phyloP scores from a whole-genome alignment of 176 grass and related monocot genomes.

The Cenchrus americanus region DNA sequence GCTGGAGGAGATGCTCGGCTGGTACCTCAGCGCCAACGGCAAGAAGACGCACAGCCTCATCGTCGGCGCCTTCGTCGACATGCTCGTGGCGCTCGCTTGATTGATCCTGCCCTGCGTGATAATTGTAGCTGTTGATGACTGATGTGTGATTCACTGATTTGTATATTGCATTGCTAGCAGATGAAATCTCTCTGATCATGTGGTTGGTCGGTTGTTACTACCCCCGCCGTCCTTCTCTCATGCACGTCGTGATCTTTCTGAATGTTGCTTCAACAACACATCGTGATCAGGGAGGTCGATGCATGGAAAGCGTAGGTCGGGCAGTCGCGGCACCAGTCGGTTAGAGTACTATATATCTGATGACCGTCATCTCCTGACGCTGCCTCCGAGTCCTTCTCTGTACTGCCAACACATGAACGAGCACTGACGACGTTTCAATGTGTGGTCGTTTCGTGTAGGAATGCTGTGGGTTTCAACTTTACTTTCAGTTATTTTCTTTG shows the following conservation, averaged over 20 bases:
- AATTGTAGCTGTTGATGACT: no score
- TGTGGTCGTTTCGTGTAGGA: background rate
- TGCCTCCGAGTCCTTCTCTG: conserved; percentile 7
- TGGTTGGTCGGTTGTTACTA: background rate
- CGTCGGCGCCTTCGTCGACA: conserved; percentile 76
- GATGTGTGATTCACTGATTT: no score
- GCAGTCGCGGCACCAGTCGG: background rate
- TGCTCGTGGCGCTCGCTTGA: conserved; percentile 55
- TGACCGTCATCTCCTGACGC: conserved; percentile 16
- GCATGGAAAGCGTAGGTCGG: background rate
- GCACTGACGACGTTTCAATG: background rate
- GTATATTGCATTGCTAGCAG: no score
- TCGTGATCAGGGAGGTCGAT: background rate
- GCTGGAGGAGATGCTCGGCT: conserved; percentile 85
- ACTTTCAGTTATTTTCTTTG: background rate
- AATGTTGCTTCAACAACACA: background rate
- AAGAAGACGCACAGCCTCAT: conserved; percentile 77
- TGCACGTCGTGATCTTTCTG: background rate
- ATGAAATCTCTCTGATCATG: no score
- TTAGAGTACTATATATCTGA: background rate
- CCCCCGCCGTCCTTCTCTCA: background rate
- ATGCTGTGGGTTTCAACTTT: background rate
- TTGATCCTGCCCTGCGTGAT: no score
- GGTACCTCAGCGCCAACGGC: conserved; percentile 83
- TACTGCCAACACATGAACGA: conserved; percentile 13